Evolutionary conservation across 1,139 yeast genomes (phyloP).

Genomic region (Taphrina betulina): DNA sequence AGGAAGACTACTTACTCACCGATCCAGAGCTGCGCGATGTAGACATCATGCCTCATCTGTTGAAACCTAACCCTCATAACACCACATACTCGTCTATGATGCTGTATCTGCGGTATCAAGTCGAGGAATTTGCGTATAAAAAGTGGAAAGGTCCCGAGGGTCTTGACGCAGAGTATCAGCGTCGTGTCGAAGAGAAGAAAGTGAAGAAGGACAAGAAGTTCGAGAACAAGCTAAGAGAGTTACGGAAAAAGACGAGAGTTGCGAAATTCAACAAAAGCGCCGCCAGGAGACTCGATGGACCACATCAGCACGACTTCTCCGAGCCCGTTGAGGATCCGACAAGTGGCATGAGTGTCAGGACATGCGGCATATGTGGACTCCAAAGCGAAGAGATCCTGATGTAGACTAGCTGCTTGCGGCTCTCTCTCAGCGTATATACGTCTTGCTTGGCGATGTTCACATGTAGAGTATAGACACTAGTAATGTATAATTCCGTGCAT

Average conservation of each 20-base stretch:
- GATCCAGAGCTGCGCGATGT: conserved; percentile 70
- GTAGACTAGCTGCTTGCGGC: too few species aligned
- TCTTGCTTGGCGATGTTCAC: too few species aligned
- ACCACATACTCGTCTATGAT: conserved; percentile 88
- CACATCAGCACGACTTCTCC: conserved; percentile 31
- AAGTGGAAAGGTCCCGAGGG: conserved; percentile 95
- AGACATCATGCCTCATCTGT: conserved; percentile 67
- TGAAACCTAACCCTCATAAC: conserved; percentile 93
- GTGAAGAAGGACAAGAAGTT: conserved; percentile 77
- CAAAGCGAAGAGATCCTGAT: conserved; percentile 32
- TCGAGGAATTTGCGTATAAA: conserved; percentile 85
- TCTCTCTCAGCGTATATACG: too few species aligned
- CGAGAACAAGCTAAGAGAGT: conserved; percentile 69
- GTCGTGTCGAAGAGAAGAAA: conserved; percentile 69
- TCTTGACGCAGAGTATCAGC: conserved; percentile 87
- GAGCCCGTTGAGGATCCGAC: conserved; percentile 27
- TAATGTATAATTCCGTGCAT: too few species aligned
- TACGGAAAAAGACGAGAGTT: conserved; percentile 89
- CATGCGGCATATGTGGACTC: conserved; percentile 31
- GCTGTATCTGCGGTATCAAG: conserved; percentile 80
- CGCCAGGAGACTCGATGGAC: conserved; percentile 29
- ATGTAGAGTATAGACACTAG: too few species aligned
- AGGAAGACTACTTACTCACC: conserved; percentile 69
- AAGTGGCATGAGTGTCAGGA: conserved; percentile 30
- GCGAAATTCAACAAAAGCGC: conserved; percentile 64